These are phyloP conservation scores for Fusarium sp. DNA, from an alignment of 2,329 filamentous ascomycete species.

Conservation along the genomic window DNA sequence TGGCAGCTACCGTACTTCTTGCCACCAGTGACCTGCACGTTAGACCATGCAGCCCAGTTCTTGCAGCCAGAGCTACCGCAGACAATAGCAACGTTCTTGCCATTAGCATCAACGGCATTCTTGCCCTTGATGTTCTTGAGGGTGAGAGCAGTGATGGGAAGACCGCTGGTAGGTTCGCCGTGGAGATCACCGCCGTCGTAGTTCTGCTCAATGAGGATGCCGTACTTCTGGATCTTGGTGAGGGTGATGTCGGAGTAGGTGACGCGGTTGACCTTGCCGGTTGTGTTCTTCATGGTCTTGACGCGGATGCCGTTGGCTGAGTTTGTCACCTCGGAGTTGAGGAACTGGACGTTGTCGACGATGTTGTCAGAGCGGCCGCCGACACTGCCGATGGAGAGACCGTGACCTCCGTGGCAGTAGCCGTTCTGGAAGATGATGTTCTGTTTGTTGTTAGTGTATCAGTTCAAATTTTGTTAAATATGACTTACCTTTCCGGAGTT, in stretches of 20 bases:
- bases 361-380: conserved; percentile 64
- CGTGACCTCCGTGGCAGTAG: conserved; percentile 60
- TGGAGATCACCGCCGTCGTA: conserved; percentile 62
- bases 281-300: conserved; percentile 63
- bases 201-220: conserved; percentile 58
- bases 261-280: conserved; percentile 58
- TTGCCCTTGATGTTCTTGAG: conserved; percentile 59
- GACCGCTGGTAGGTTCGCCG: conserved; percentile 59
- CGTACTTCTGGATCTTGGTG: conserved; percentile 54
- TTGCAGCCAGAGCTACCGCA: conserved; percentile 61
- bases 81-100: conserved; percentile 64
- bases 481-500: conserved; percentile 60
- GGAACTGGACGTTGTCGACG: conserved; percentile 65
- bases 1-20: conserved; percentile 53
- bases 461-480: fast-evolving
- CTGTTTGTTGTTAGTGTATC: conserved; percentile 6
- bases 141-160: conserved; percentile 64
- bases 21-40: conserved; percentile 64
- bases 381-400: conserved; percentile 59
- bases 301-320: conserved; percentile 65
- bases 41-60: conserved; percentile 66
- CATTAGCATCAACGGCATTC: conserved; percentile 52
- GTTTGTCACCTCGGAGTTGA: conserved; percentile 62
- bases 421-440: conserved; percentile 61
- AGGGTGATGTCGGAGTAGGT: conserved; percentile 61